Evolutionary conservation across 106 monocot genomes (phyloP).

Genomic region (Agapanthus africanus): DNA sequence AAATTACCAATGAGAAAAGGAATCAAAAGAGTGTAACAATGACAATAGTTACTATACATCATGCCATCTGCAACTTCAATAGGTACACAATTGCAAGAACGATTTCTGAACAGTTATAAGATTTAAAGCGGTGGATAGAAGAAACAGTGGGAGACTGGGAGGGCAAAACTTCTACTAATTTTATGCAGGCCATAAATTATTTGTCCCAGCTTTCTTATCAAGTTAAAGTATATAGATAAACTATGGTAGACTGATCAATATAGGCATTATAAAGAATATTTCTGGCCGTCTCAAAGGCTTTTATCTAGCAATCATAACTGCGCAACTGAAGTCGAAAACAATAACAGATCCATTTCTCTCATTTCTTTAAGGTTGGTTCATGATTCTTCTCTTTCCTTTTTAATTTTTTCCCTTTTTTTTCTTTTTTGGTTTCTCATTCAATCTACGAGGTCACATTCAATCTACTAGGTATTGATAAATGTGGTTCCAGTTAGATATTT

Average conservation of each 20-base stretch:
- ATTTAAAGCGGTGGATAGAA: too few species aligned
- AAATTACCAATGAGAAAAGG: slow-evolving; percentile 1
- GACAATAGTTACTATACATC: too few species aligned
- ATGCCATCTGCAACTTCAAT: neutral
- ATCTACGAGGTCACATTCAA: too few species aligned
- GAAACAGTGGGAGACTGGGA: too few species aligned
- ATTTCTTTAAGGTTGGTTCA: neutral
- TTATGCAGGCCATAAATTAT: too few species aligned
- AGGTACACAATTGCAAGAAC: neutral
- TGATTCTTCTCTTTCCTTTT: too few species aligned
- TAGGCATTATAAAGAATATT: neutral
- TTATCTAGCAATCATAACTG: neutral
- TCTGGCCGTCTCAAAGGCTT: too few species aligned
- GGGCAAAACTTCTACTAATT: too few species aligned
- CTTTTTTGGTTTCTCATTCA: neutral
- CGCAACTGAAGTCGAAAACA: neutral
- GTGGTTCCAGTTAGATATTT: neutral
- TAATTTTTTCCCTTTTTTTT: too few species aligned
- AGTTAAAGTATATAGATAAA: neutral
- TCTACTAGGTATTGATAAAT: neutral
- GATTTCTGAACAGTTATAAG: neutral
- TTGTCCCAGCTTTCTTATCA: neutral
- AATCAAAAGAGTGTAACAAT: neutral
- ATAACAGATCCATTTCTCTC: neutral
- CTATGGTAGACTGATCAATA: neutral